Conservation (phyloP, 2,329 filamentous ascomycete genomes). For the Drechslerella dactyloides region DNA sequence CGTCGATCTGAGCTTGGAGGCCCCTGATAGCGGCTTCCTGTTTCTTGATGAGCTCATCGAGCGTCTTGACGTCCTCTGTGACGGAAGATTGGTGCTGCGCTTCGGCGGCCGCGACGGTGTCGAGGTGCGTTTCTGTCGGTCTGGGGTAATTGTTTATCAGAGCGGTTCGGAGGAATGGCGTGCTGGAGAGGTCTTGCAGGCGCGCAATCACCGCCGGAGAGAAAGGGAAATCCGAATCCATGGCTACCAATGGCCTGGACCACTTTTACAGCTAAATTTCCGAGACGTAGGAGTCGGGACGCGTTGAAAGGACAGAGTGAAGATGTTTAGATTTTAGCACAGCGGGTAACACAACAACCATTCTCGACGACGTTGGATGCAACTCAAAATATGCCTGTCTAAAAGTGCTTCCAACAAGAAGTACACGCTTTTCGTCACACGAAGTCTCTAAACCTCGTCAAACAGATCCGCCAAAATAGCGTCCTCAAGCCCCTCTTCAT, state of each 20-base stretch:
- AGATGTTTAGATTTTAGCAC: no score
- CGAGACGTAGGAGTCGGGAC: no score
- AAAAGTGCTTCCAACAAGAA: conserved; percentile 53
- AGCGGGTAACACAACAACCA: not conserved
- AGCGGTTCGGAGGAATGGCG: conserved; percentile 24
- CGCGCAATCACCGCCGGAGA: conserved; percentile 32
- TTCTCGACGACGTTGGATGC: not conserved
- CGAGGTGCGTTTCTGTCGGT: conserved; percentile 28
- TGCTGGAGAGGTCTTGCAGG: conserved; percentile 28
- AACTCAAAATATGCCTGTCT: conserved; percentile 43
- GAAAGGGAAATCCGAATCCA: conserved; percentile 25
- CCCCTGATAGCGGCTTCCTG: conserved; percentile 34
- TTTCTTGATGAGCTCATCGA: conserved; percentile 38
- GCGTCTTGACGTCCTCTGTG: conserved; percentile 20
- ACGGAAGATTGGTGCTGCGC: conserved; percentile 31
- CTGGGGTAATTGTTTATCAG: conserved; percentile 34
- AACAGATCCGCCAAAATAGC: conserved; percentile 76
- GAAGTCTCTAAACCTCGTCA: conserved; percentile 65
- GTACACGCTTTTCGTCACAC: conserved; percentile 52
- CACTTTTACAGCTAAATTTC: no score
- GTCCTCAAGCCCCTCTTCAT: conserved; percentile 69
- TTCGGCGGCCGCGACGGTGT: conserved; percentile 41
- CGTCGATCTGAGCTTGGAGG: conserved; percentile 19
- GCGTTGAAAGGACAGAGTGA: no score
- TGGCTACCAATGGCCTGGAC: not conserved